Evolutionary conservation across 345 rosid species (phyloP).

Genomic region (Garcia nutans): DNA sequence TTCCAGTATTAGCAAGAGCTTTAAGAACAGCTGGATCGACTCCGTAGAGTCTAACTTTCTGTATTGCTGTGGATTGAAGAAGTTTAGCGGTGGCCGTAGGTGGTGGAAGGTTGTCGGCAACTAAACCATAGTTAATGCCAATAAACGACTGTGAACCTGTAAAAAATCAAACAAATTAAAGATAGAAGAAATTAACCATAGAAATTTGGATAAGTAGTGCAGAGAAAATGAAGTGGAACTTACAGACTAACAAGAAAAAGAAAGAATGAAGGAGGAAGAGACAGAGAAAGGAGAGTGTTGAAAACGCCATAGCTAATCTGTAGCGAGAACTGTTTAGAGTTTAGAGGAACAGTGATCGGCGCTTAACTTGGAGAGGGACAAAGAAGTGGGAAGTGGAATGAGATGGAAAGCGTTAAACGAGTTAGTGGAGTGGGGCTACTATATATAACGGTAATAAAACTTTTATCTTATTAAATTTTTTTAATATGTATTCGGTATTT

Average conservation of each 20-base stretch:
- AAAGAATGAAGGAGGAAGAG: constrained; percentile 32
- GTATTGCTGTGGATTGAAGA: constrained; percentile 66
- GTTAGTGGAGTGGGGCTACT: too few species aligned
- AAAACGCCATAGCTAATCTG: constrained; percentile 8
- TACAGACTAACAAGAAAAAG: constrained; percentile 47
- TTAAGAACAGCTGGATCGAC: constrained; percentile 68
- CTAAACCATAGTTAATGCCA: constrained; percentile 82
- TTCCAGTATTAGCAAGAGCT: constrained; percentile 72
- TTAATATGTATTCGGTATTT: too few species aligned
- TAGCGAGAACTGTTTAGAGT: background rate
- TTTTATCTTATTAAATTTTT: too few species aligned
- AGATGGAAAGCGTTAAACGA: too few species aligned
- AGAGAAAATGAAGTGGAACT: constrained; percentile 12
- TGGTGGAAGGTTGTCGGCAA: constrained; percentile 79
- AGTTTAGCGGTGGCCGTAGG: constrained; percentile 73
- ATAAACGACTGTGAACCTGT: constrained; percentile 71
- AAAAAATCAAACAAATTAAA: background rate
- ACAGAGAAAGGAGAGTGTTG: constrained; percentile 24
- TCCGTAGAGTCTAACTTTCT: constrained; percentile 74
- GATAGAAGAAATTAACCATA: too few species aligned
- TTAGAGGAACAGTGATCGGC: background rate
- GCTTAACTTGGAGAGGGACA: background rate
- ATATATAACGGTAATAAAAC: too few species aligned
- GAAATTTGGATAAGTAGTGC: too few species aligned
- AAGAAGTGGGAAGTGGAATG: background rate